Evolutionary conservation across 2,329 filamentous ascomycete genomes (phyloP), one percentile per base, ranked within the genome.

Genomic region (Alternaria atra): DNA sequence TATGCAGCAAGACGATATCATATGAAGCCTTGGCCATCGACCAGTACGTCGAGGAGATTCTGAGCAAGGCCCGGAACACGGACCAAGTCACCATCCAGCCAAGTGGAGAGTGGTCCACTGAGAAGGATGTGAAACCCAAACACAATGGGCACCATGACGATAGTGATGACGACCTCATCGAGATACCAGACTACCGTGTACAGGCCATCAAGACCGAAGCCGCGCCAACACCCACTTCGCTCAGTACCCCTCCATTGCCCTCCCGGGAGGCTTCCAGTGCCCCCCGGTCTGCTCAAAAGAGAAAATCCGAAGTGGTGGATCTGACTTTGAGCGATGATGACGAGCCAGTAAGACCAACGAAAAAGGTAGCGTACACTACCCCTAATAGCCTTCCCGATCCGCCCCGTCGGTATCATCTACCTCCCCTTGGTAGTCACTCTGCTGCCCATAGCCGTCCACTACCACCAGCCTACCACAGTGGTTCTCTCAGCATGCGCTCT

Each of bases 51-150:
- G 89, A 90, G 72, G 91, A 97, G 65, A 97, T 99, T 55, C 81
- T 99, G 27, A 84, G 87, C 57, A 89, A 86, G 34, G 97, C 94
- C 0, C 84, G 84, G 40, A 88, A 86, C 20, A 83, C 90, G 0
- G 93, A 97, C 58, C 91, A 97, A 69, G 93, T 98, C 27, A 94
- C 90, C 1, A 92, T 99, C 42, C 92, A 98, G 71, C 93, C 94
- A 1, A 86, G 93, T 66, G 95, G 94, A 3, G 84, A 85, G 68
- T 99, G 95, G 95, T 83, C 84, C 42, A 81, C 78, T 34, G 79
- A 82, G 32, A 76, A 78, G 20, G 80, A 80, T n/a, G 68, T 59
- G 2, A 56, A 79, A 27, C 71, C 76, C 15, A 74, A 74, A 23
- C 78, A 73, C 6, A 80, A 80, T 56, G 76, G 74, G 55, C 63